Percentiles rank a stretch among this genome's conserved stretches.
These are phyloP conservation scores for Colletotrichum coccodes DNA, from an alignment of 2,329 filamentous ascomycete genomes.

Conservation along the genomic window DNA sequence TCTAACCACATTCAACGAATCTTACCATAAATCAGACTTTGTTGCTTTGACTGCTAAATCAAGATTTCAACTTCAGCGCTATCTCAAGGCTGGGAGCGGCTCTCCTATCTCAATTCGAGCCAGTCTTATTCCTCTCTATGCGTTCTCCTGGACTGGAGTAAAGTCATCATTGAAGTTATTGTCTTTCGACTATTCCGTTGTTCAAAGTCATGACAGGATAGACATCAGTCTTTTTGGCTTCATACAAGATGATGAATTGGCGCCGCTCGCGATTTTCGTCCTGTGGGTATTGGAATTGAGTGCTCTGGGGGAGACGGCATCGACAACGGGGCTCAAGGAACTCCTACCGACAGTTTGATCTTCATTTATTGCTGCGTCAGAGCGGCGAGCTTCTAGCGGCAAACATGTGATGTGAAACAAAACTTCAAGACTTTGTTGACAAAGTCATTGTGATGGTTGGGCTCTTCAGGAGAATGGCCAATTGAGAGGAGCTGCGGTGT, in stretches of 20 bases:
- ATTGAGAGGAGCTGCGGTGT: neutral
- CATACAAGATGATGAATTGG: neutral
- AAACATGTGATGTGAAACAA: neutral
- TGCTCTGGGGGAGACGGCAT: neutral
- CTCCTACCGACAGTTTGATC: neutral
- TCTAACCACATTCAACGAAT: neutral
- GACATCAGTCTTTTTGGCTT: no score
- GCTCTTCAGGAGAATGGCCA: accelerated
- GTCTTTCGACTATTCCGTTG: neutral
- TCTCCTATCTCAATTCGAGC: neutral
- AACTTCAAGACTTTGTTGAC: no score
- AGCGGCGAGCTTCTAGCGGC: neutral
- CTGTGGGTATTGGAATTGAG: neutral
- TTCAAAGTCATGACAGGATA: neutral
- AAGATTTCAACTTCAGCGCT: neutral
- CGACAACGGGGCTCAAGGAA: neutral
- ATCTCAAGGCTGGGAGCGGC: neutral
- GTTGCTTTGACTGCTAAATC: neutral
- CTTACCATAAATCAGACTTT: neutral
- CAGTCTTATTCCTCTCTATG: neutral
- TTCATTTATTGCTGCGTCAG: neutral
- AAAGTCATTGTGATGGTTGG: neutral
- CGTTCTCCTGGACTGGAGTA: neutral
- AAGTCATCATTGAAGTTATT: neutral
- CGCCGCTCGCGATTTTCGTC: no score